These are phyloP conservation scores for Miamiensis avidus DNA, from an alignment of 169 alveolate genomes.

Conservation along the genomic window DNA sequence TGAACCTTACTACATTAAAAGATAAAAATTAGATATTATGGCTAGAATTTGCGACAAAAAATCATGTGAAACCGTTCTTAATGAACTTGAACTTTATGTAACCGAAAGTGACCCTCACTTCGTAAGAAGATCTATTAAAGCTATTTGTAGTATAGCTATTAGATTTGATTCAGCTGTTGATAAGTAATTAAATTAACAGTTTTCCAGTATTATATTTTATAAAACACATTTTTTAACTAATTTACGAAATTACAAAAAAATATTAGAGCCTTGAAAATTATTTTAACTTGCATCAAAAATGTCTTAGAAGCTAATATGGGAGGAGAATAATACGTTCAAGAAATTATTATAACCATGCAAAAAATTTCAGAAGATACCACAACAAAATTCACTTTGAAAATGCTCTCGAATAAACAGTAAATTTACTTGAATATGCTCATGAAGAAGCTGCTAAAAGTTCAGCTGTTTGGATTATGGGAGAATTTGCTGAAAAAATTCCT, in stretches of 20 bases:
- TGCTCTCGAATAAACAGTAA: constrained; percentile 3
- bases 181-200: constrained; percentile 33
- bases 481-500: constrained; percentile 83
- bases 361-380: constrained; percentile 15
- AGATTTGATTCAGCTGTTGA: constrained; percentile 94
- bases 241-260: not conserved
- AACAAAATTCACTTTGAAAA: constrained; percentile 12
- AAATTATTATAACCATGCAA: constrained; percentile 23
- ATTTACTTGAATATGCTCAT: constrained; percentile 82
- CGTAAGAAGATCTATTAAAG: constrained; percentile 94
- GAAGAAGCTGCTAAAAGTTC: constrained; percentile 97
- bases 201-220: too few relatives aligned
- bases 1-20: constrained; percentile 98
- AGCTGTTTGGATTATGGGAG: constrained; percentile 98
- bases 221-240: not conserved
- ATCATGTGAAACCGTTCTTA: constrained; percentile 63
- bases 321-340: constrained; percentile 28
- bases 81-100: constrained; percentile 96
- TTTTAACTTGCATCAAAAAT: constrained; percentile 30
- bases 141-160: constrained; percentile 95
- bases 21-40: constrained; percentile 97
- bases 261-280: constrained; percentile 32
- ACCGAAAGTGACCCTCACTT: constrained; percentile 96
- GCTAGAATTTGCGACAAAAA: constrained; percentile 67
- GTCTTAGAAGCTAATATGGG: constrained; percentile 23